Evolutionary conservation across 768 basidiomycete genomes (phyloP), one percentile per base, ranked within the genome.

Genomic region (Lentinula sp.): DNA sequence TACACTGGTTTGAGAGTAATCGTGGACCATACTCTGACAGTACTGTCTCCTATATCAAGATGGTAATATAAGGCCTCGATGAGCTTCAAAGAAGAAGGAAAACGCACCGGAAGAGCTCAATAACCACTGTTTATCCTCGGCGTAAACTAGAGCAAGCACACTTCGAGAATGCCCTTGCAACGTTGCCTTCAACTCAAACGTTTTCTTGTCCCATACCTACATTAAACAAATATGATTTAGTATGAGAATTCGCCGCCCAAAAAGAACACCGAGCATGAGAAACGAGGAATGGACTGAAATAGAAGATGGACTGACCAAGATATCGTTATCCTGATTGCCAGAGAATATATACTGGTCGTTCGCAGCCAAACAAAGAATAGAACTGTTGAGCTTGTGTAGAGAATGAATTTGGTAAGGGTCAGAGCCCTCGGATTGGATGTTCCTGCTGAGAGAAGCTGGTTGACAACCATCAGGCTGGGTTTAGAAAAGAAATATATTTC

Each of bases 11-110:
- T 72, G 10, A 95, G 78, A 0, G 82, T 82, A 10, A 74, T 75
- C 2, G 93, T 91, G 32, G 83, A 89, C 94, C 94, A 97, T 45
- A 94, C 92, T 67, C 93, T 76, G 42, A 97, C 81, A 6, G 93
- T 95, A 65, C 92, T 93, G 64, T 95, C 94, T 11, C 92, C 94
- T 94, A 57, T 10, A 54, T 43, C 61, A 53, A 16, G 5, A 65
- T 23, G 57, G 8, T 32, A 15, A 3, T 5, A 54, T 54, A 13
- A 55, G 16, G 57, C 60, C 51, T 64, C 59, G 16, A 61, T 61
- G 28, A 34, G 13, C 31, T 42, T 39, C 5, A 49, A 42, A 4
- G 3, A 53, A 50, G 1, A 39, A 21, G 32, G 0, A 37, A 58
- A 10, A 66, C 80, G 61, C 70, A 91, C 93, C 90, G 50, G 93